Conservation (phyloP, 805 yeast genomes). For the Metschnikowia shivogae region DNA sequence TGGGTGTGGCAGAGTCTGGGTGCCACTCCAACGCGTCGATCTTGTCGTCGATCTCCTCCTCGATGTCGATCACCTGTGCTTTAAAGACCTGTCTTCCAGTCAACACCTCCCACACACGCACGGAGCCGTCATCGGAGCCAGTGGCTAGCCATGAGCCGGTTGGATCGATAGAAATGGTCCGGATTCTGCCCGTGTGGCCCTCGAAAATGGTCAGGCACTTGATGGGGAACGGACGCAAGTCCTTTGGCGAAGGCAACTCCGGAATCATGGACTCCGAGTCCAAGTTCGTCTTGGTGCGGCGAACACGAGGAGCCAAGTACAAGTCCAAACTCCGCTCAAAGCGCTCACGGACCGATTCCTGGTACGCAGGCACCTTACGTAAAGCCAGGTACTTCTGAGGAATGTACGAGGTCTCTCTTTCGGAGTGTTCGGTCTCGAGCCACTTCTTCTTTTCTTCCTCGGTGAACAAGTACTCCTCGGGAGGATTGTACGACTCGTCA, state of each 20-base stretch:
- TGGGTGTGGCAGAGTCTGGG: slow-evolving; percentile 70
- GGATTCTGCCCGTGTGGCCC: slow-evolving; percentile 81
- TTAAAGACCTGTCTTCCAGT: slow-evolving; percentile 92
- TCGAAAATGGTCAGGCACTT: slow-evolving; percentile 75
- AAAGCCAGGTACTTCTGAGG: slow-evolving; percentile 80
- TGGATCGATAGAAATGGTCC: slow-evolving; percentile 82
- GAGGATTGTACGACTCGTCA: slow-evolving; percentile 96
- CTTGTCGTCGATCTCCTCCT: slow-evolving; percentile 64
- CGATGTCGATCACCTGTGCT: slow-evolving; percentile 47
- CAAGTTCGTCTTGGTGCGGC: slow-evolving; percentile 83
- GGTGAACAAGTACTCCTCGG: slow-evolving; percentile 83
- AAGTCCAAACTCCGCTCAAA: slow-evolving; percentile 93
- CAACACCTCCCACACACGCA: slow-evolving; percentile 92
- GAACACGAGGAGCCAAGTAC: slow-evolving; percentile 93
- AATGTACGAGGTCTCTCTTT: slow-evolving; percentile 71
- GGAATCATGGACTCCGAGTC: slow-evolving; percentile 96
- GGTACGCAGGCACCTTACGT: slow-evolving; percentile 92
- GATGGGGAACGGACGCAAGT: slow-evolving; percentile 94
- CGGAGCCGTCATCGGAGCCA: slow-evolving; percentile 95
- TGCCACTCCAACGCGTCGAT: slow-evolving; percentile 86
- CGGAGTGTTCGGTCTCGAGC: slow-evolving; percentile 66
- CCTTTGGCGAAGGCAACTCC: slow-evolving; percentile 94
- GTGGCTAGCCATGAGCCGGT: slow-evolving; percentile 94
- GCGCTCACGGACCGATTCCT: slow-evolving; percentile 78
- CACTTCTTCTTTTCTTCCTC: slow-evolving; percentile 74